Evolutionary conservation across 1,139 yeast species (phyloP), one percentile per base, ranked within the genome.

Genomic region (Sugiyamaella castrensis): DNA sequence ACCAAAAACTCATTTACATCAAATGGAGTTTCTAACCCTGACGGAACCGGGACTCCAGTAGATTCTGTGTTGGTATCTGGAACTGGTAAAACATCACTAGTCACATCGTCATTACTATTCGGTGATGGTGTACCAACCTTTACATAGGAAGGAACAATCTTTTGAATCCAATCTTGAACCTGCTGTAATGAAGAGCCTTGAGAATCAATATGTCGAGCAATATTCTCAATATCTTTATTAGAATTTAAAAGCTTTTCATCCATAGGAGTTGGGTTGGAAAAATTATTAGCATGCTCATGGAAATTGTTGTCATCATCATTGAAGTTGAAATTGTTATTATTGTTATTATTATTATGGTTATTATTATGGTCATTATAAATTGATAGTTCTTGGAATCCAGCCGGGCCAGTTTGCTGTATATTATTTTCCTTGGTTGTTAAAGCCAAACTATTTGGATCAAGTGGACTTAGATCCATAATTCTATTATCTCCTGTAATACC

Each of bases 101-200:
- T 32, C 27, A 13, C 33, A n/a, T 36, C 38, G 40, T 16, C 31
- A 8, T 29, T 35, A 12, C 28, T 12, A 16, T 10, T 35, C 13
- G 19, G 32, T 9, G 16, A 39, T 33, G 29, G 34, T 11, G 46
- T 39, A 10, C 29, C 33, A 26, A 29, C 34, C 37, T 38, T 42
- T 13, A 37, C 40, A 15, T 49, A 56, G 12, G 47, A 43, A 8
- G 63, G 61, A 12, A 53, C 53, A 38, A 59, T 53, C 36, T 52
- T 51, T 33, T 57, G 54, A n/a, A 68, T 58, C 68, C 69, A 63
- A 35, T 69, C 69, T 48, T 67, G 68, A 6, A 69, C 67, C 35
- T 57, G 62, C 50, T 66, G 66, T 24, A 69, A 53, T 4, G 68
- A 59, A 31, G 50, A 51, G 24, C 65, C 70, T 40, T 68, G 69